A percentile compares a stretch with the other conserved stretches of the same genome.
phyloP scores from a whole-genome alignment of 495 filamentous ascomycete species.

The Recurvomyces mirabilis region DNA sequence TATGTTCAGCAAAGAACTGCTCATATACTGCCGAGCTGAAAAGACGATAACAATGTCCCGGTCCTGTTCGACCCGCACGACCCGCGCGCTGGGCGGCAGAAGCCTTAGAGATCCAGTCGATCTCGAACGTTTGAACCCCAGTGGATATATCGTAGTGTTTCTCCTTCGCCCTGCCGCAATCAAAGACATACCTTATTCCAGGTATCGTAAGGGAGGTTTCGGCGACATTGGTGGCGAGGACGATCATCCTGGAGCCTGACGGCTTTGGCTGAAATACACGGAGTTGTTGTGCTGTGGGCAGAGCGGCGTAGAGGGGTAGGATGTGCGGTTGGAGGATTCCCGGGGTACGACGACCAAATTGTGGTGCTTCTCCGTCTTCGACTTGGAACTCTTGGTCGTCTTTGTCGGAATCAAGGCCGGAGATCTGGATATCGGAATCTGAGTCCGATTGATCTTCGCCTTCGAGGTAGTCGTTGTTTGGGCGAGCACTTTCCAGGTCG shows the following conservation, averaged over 20 bases:
- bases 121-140: slow-evolving; percentile 89
- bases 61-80: slow-evolving; percentile 89
- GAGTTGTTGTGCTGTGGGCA: slow-evolving; percentile 89
- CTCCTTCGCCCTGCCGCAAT: slow-evolving; percentile 85
- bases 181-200: slow-evolving; percentile 90
- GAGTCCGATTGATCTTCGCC: slow-evolving; percentile 21
- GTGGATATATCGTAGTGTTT: slow-evolving; percentile 71
- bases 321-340: slow-evolving; percentile 50
- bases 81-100: slow-evolving; percentile 87
- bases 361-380: slow-evolving; percentile 32
- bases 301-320: slow-evolving; percentile 81
- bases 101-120: slow-evolving; percentile 96
- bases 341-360: slow-evolving; percentile 7
- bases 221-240: slow-evolving; percentile 92
- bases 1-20: slow-evolving; percentile 74
- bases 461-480: slow-evolving; percentile 8
- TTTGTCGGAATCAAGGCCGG: slow-evolving; percentile 36
- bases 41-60: slow-evolving; percentile 87
- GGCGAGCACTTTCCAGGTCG: slow-evolving; percentile 22
- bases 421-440: slow-evolving; percentile 33
- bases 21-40: slow-evolving; percentile 95
- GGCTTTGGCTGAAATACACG: slow-evolving; percentile 79
- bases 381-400: slow-evolving; percentile 52
- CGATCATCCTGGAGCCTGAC: slow-evolving; percentile 71
- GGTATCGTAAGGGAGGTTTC: slow-evolving; percentile 97